Evolutionary conservation across 441 rosid genomes (phyloP).

Genomic region (Mallotus japonicus): DNA sequence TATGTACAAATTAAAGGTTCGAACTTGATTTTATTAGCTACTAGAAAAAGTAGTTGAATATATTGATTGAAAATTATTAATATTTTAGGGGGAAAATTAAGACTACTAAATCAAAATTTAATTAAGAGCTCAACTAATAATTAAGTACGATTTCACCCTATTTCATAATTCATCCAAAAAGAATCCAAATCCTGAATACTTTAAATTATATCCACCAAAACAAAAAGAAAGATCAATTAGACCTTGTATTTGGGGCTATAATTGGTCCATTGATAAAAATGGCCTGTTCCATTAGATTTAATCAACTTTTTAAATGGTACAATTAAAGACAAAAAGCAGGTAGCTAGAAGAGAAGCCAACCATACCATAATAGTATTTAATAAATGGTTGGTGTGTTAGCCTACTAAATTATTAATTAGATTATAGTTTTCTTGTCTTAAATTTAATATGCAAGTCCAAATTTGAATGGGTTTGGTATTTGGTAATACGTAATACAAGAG

Average conservation of each 20-base stretch:
- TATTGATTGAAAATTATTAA: too few species aligned
- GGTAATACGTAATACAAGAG: constrained; percentile 21
- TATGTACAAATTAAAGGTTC: too few species aligned
- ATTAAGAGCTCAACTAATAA: background rate
- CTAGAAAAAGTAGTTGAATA: too few species aligned
- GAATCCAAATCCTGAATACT: too few species aligned
- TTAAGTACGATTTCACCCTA: background rate
- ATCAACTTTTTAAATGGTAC: background rate
- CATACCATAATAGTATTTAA: background rate
- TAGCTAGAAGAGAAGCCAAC: background rate
- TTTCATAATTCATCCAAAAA: too few species aligned
- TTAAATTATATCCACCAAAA: too few species aligned
- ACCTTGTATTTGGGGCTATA: background rate
- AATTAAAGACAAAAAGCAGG: constrained; percentile 26
- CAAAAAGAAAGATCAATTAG: background rate
- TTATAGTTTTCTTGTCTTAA: background rate
- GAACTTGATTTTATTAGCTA: too few species aligned
- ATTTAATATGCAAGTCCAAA: constrained; percentile 16
- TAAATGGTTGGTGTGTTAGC: constrained; percentile 15
- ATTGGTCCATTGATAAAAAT: background rate
- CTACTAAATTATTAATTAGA: background rate
- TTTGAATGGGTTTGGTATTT: constrained; percentile 39
- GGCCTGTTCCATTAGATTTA: background rate
- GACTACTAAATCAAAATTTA: background rate
- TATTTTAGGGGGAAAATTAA: too few species aligned